Percentiles rank a stretch among this genome's conserved stretches.
These are phyloP conservation scores for Cystofilobasidium bisporidii DNA, from an alignment of 768 basidiomycete genomes.

Conservation along the genomic window DNA sequence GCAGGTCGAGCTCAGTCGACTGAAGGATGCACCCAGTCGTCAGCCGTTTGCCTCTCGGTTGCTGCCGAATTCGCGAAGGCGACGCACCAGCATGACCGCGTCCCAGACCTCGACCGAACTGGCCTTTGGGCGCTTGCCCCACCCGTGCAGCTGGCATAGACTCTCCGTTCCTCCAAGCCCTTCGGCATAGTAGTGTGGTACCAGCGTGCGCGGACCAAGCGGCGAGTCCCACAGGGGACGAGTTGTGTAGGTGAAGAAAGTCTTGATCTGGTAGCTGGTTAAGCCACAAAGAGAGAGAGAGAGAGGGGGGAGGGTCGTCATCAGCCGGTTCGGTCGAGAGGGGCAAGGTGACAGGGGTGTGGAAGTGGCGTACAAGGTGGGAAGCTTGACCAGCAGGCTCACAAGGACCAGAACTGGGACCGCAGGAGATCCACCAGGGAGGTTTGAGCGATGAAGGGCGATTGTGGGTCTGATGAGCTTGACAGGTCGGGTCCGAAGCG, in stretches of 20 bases:
- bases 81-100: constrained; percentile 48
- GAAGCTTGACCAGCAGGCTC: too few relatives aligned
- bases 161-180: constrained; percentile 43
- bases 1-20: constrained; percentile 51
- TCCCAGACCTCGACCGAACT: constrained; percentile 45
- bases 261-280: constrained; percentile 20
- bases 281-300: too few relatives aligned
- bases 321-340: too few relatives aligned
- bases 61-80: not conserved
- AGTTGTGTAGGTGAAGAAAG: constrained; percentile 46
- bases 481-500: too few relatives aligned
- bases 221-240: constrained; percentile 54
- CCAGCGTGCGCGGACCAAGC: constrained; percentile 46
- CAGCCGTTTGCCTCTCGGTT: too few relatives aligned
- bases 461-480: too few relatives aligned
- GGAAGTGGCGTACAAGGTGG: too few relatives aligned
- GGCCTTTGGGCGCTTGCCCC: constrained; percentile 41
- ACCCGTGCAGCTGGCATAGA: constrained; percentile 51
- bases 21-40: not conserved
- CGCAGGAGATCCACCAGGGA: too few relatives aligned
- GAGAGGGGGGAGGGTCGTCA: too few relatives aligned
- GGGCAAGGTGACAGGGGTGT: too few relatives aligned
- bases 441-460: too few relatives aligned
- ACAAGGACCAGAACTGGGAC: too few relatives aligned
- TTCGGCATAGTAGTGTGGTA: constrained; percentile 53